Base-by-base conservation (phyloP, 1,284 basidiomycete species). In the Schizophyllum amplum region DNA sequence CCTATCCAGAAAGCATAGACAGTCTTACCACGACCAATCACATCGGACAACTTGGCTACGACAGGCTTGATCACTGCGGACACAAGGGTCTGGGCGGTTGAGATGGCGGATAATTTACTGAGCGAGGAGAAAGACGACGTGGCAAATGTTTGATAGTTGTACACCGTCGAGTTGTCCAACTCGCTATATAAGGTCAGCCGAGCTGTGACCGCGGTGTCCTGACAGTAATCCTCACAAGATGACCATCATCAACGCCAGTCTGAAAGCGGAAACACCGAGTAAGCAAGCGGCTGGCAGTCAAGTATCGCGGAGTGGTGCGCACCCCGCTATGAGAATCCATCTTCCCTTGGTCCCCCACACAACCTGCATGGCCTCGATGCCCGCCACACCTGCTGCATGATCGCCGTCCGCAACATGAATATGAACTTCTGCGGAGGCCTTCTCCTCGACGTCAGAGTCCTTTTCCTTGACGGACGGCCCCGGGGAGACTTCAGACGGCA, bases 61-160 rank as follows among this genome's bases (percentile, higher is more conserved):
- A 50, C 49, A n/a, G 55, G 55, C 55, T 56, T 56, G 49, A 56
- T 51, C 4, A 56, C 55, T 17, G 55, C 55, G 2, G 55, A 56
- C 2, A 56, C 48, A 13, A 56, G 51, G 9, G 55, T 56, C 26
- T 49, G 48, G 23, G 46, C 51, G 24, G 55, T 56, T n/a, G 51
- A 26, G 17, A 56, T 56, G 17, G 55, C 55, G 23, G 55, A 49
- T 11, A 56, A 50, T 13, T 52, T 49, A 46, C 55, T 56, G 11
- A 56, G 50, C 27, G 51, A 50, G 13, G 51, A 33, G 21, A 56
- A 56, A 23, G 47, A 49, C 9, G 55, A 56, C 15, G 55, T 56
- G 13, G 55, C 55, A 20, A 24, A 56, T 4, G 49, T 56, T 24
- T 56, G 55, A 50, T 56, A 56, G 50, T 50, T 56, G 23, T 50